These are phyloP conservation scores for Teratosphaeriaceae sp. DNA, from an alignment of 2,329 filamentous ascomycete species.

Conservation along the genomic window DNA sequence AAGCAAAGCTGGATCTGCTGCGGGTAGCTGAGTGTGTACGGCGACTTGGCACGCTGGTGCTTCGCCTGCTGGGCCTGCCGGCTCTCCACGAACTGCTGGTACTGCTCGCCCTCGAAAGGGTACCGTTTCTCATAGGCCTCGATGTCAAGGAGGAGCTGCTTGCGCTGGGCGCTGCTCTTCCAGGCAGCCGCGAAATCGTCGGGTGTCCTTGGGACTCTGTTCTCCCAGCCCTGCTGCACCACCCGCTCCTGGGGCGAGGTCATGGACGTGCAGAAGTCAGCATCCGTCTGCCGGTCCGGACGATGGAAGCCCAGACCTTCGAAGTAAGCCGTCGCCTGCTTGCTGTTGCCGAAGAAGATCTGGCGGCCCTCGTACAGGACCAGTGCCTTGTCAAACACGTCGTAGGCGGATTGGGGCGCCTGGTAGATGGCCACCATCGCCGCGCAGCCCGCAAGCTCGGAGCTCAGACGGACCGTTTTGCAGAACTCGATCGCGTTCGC, in stretches of 20 bases:
- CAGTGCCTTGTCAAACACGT: conserved; percentile 63
- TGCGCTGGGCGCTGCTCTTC: conserved; percentile 47
- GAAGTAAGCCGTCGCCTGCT: conserved; percentile 62
- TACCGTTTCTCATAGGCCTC: conserved; percentile 41
- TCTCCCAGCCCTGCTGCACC: conserved; percentile 38
- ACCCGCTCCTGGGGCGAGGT: conserved; percentile 47
- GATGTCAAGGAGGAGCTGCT: conserved; percentile 38
- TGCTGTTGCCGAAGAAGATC: conserved; percentile 62
- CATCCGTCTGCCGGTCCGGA: conserved; percentile 63
- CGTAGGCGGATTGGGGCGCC: conserved; percentile 61
- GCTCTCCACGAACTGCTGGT: conserved; percentile 41
- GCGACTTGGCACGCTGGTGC: conserved; percentile 57
- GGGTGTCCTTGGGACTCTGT: conserved; percentile 41
- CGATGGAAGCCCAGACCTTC: conserved; percentile 65
- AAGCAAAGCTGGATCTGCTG: conserved; percentile 77
- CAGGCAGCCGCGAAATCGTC: conserved; percentile 47
- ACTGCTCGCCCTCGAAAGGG: conserved; percentile 39
- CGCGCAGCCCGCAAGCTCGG: conserved; percentile 59
- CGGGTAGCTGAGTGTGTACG: conserved; percentile 70
- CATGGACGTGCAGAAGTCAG: conserved; percentile 72
- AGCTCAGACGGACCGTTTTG: conserved; percentile 61
- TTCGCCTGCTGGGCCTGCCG: conserved; percentile 43
- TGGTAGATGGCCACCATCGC: conserved; percentile 70
- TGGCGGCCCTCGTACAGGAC: conserved; percentile 63
- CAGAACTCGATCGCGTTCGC: conserved; percentile 72